Base-by-base conservation (phyloP, 2,329 filamentous ascomycete species). In the Pyrenophora graminea region DNA sequence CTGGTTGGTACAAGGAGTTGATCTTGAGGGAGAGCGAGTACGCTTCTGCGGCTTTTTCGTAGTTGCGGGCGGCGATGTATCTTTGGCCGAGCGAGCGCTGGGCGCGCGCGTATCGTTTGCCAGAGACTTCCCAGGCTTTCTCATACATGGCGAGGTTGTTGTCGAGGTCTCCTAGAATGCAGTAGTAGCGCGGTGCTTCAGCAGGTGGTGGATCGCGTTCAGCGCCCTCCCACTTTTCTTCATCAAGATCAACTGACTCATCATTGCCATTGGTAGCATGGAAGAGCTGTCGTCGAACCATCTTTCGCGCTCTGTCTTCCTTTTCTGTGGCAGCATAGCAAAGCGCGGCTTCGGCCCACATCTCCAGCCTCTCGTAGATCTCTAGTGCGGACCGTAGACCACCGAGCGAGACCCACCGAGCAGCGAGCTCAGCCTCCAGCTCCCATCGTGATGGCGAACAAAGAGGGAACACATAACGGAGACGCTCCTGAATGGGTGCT, bases 331-430 rank as follows among this genome's bases (percentile, higher is more conserved):
- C 80, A 10, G 91, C 92, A 64, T 91, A 87, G 71, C 94, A 99
- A 1, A 99, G 80, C 0, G 94, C 93, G 4, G 92, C 91, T 74
- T 99, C 94, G 1, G 94, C 90, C 91, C 94, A 97, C 72, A 97
- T 87, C 49, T 91, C 86, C 15, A 99, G 77, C 3, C 94, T 84
- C 75, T 96, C 92, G 75, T 97, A 99, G 54, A 99, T 97, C 54
- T 97, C 94, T 1, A 99, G 82, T 0, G 94, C 94, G 0, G 92
- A 96, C 3, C 90, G 82, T 2, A 99, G 77, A 34, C 91, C 95
- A 8, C 94, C 94, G 2, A 97, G 83, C 40, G 85, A 83, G 0
- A 92, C 89, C 94, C 94, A 99, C n/a, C 91, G 85, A 54, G 90
- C 86, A 1, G 94, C 94, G 12, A 99, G 81, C 70, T 99, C 94